Evolutionary conservation across 345 rosid species (phyloP).

Genomic region (Eucalyptus regnans): DNA sequence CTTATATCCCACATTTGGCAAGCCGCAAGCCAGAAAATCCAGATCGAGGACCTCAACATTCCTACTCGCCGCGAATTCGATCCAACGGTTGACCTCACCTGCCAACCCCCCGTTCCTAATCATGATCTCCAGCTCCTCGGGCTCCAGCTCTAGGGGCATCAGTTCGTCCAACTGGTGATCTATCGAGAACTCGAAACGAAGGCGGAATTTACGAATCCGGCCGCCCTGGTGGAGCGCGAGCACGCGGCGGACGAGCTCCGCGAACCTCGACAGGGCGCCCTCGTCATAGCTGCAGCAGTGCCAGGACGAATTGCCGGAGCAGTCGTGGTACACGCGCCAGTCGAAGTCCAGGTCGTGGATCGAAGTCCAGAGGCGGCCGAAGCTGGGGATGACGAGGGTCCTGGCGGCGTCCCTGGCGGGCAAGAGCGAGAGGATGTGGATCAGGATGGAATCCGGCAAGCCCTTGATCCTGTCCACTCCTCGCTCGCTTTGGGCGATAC

Average conservation of each 20-base stretch:
- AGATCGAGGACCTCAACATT: background rate
- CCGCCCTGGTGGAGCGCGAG: background rate
- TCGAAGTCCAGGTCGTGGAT: background rate
- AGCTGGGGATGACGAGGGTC: background rate
- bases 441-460: background rate
- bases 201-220: background rate
- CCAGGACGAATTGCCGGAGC: background rate
- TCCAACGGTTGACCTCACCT: background rate
- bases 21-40: background rate
- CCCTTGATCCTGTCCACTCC: background rate
- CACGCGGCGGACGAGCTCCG: background rate
- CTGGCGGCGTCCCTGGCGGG: constrained; percentile 1
- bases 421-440: background rate
- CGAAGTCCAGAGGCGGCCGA: background rate
- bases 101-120: background rate
- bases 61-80: background rate
- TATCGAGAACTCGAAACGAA: background rate
- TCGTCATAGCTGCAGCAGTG: background rate
- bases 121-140: background rate
- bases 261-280: background rate
- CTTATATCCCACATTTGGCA: background rate
- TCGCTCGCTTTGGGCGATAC: background rate
- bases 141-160: background rate
- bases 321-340: background rate
- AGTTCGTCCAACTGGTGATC: background rate